Evolutionary conservation across 2,329 filamentous ascomycete species (phyloP).

Genomic region (Dactylella cylindrospora): DNA sequence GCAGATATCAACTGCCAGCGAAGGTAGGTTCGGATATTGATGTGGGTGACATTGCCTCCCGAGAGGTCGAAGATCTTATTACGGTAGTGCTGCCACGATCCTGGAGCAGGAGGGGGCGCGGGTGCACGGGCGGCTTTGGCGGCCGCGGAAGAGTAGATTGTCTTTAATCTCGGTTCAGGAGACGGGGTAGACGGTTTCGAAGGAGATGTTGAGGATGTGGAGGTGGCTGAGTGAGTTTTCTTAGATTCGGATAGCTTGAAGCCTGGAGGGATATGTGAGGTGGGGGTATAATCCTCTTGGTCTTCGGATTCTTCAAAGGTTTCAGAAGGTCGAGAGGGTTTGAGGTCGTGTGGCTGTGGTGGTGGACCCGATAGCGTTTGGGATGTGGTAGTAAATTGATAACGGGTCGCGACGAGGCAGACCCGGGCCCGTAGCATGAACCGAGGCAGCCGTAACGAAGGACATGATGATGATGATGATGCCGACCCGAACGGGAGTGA

Average conservation of each 20-base stretch:
- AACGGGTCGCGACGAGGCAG: conserved; percentile 7
- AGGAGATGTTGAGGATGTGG: too few species aligned
- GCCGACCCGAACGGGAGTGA: conserved; percentile 16
- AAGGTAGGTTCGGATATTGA: conserved; percentile 37
- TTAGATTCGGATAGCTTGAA: too few species aligned
- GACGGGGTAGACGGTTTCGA: too few species aligned
- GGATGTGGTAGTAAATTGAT: too few species aligned
- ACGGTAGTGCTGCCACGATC: conserved; percentile 27
- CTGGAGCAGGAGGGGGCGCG: conserved; percentile 26
- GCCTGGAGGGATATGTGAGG: too few species aligned
- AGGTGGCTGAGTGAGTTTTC: too few species aligned
- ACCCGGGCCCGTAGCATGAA: conserved; percentile 2
- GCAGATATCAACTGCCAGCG: conserved; percentile 25
- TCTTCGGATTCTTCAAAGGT: conserved; percentile 1
- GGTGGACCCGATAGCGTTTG: too few species aligned
- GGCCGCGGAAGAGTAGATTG: conserved; percentile 24
- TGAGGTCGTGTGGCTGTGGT: conserved; percentile 6
- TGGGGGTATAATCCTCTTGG: too few species aligned
- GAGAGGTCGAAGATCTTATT: conserved; percentile 27
- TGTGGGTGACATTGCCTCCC: conserved; percentile 20
- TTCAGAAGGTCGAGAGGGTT: conserved; percentile 1
- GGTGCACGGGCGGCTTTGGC: conserved; percentile 22
- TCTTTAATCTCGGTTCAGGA: conserved; percentile 29
- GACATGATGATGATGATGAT: too few species aligned
- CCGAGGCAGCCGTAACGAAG: conserved; percentile 9